phyloP scores from a whole-genome alignment of 768 basidiomycete genomes.

The Inosperma sp. region DNA sequence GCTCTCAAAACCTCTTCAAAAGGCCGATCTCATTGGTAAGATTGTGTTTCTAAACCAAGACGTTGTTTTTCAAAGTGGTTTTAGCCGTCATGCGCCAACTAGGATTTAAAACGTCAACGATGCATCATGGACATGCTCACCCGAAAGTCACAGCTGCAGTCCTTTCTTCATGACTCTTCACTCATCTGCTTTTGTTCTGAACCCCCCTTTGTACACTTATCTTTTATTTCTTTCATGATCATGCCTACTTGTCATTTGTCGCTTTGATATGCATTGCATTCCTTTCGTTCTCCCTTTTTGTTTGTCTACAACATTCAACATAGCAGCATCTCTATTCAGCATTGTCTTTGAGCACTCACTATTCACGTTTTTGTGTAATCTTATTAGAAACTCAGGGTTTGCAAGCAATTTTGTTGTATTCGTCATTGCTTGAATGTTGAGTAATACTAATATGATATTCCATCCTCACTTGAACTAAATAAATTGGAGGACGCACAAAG shows the following conservation, averaged over 20 bases:
- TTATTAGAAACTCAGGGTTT: background rate
- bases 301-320: constrained; percentile 22
- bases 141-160: constrained; percentile 48
- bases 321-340: constrained; percentile 28
- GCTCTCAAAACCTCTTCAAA: constrained; percentile 85
- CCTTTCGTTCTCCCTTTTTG: constrained; percentile 13
- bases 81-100: constrained; percentile 71
- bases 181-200: constrained; percentile 18
- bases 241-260: constrained; percentile 16
- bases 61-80: constrained; percentile 1
- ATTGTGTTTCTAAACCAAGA: constrained; percentile 9
- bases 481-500: too few relatives aligned
- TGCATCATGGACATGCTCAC: constrained; percentile 49
- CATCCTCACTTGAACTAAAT: too few relatives aligned
- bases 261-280: constrained; percentile 37
- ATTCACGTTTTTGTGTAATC: background rate
- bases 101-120: constrained; percentile 84
- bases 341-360: constrained; percentile 31
- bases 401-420: background rate
- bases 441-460: too few relatives aligned
- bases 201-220: constrained; percentile 22
- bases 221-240: constrained; percentile 9
- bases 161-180: constrained; percentile 32
- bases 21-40: constrained; percentile 70
- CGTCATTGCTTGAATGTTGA: too few relatives aligned